These are phyloP conservation scores for Hymenoscyphus fraxineus DNA, from an alignment of 2,329 filamentous ascomycete genomes.

Conservation along the genomic window DNA sequence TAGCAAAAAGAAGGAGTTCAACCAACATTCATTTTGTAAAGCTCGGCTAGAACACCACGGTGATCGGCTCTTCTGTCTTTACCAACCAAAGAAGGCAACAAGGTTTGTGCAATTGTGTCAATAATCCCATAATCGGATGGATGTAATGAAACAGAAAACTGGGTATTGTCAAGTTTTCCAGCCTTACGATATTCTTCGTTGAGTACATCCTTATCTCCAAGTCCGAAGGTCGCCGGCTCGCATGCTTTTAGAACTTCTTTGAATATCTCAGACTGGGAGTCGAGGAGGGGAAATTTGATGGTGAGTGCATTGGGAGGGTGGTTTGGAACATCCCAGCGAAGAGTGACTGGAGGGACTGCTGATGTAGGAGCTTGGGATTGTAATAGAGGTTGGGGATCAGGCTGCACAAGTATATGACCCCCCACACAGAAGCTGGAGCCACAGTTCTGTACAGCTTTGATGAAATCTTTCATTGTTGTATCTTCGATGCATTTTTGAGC, in stretches of 20 bases:
- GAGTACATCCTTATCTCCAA: slow-evolving; percentile 42
- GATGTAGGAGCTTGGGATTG: neutral
- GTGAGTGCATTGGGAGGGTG: neutral
- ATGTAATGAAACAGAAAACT: slow-evolving; percentile 48
- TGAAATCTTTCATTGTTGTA: neutral
- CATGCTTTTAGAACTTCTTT: slow-evolving; percentile 12
- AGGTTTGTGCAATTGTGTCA: slow-evolving; percentile 4
- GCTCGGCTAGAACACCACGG: slow-evolving; percentile 9
- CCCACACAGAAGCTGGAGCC: slow-evolving; percentile 5
- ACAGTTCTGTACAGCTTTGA: neutral
- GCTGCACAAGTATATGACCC: neutral
- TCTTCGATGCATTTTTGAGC: neutral
- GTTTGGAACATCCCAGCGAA: slow-evolving; percentile 1
- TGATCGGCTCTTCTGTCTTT: slow-evolving; percentile 6
- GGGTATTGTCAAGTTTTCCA: slow-evolving; percentile 41
- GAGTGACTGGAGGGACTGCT: neutral
- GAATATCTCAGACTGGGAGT: neutral
- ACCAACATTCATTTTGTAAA: slow-evolving; percentile 18
- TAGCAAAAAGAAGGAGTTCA: neutral
- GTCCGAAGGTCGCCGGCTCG: slow-evolving; percentile 40
- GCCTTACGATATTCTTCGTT: slow-evolving; percentile 53
- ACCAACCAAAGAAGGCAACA: neutral
- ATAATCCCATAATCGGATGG: slow-evolving; percentile 39
- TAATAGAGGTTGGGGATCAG: neutral
- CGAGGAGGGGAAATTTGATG: slow-evolving; percentile 11